Evolutionary conservation across 352 stramenopile species (phyloP).

Genomic region (Globisporangium paroecandrum): DNA sequence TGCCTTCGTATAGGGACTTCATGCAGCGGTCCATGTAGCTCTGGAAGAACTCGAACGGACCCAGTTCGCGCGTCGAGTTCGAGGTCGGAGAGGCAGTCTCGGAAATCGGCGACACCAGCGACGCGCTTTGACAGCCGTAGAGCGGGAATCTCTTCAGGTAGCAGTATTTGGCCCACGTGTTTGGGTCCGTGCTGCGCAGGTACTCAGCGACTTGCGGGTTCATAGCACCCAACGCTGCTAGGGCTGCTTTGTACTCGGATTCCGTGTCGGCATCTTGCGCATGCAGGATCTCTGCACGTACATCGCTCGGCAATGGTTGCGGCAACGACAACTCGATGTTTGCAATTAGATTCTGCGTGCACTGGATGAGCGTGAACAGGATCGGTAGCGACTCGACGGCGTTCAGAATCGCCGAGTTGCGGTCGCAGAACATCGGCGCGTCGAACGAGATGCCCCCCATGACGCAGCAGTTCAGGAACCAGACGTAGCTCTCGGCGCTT

Average conservation of each 20-base stretch:
- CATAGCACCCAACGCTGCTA: constrained; percentile 19
- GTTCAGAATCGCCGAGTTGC: constrained; percentile 22
- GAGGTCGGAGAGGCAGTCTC: constrained; percentile 17
- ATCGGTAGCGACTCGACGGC: constrained; percentile 28
- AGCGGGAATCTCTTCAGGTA: constrained; percentile 33
- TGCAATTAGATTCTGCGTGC: constrained; percentile 28
- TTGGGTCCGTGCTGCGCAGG: constrained; percentile 23
- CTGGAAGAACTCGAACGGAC: constrained; percentile 46
- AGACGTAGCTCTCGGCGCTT: constrained; percentile 32
- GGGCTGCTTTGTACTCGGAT: constrained; percentile 27
- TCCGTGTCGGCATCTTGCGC: constrained; percentile 31
- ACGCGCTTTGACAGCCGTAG: constrained; percentile 38
- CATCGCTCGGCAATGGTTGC: constrained; percentile 20
- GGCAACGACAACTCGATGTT: constrained; percentile 32
- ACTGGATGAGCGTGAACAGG: constrained; percentile 39
- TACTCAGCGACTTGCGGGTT: constrained; percentile 22
- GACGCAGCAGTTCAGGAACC: constrained; percentile 40
- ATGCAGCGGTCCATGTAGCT: constrained; percentile 48
- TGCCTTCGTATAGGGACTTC: constrained; percentile 36
- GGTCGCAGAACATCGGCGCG: constrained; percentile 37
- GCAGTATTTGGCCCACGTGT: constrained; percentile 40
- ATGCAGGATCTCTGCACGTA: constrained; percentile 23
- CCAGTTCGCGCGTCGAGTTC: constrained; percentile 21
- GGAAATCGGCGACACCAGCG: constrained; percentile 20
- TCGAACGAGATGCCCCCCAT: constrained; percentile 26